Evolutionary conservation across 2,329 filamentous ascomycete genomes (phyloP), one percentile per base, ranked within the genome.

Genomic region (Fusarium foetens): DNA sequence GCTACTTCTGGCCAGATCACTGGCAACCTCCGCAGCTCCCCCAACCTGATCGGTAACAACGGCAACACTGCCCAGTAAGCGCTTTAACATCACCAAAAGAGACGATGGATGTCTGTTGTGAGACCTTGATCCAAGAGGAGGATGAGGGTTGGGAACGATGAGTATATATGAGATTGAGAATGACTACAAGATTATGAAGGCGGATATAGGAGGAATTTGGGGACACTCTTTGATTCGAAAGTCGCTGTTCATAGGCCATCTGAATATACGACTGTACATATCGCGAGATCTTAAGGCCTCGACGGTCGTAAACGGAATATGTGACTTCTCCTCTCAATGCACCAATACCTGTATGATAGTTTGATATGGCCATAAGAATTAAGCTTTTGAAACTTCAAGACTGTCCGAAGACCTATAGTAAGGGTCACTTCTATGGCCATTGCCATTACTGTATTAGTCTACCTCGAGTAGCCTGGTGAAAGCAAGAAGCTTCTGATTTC

Each of bases 41-140:
- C 81, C 71, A 88, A 88, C 81, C 77, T 81, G 68, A 80, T 88
- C 67, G 84, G 80, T 42, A 88, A 86, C 81, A 88, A 89, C 79
- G 84, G 84, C 53, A 79, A 77, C 60, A 58, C 64, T n/a, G 48
- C 58, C n/a, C 76, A 80, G 76, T 76, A 78, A 73, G 39, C 29
- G 29, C 12, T 41, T 35, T n/a, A n/a, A 25, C 10, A 33, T 33
- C 17, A 46, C 3, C 25, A 59, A 19, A 45, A 43, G 46, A 53
- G n/a, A 31, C 29, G 27, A 66, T 45, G 29, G 25, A 42, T 52
- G 62, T 48, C 16, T 52, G 8, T 31, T 43, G 23, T 51, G 49
- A 29, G 46, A 41, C 46, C 25, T 42, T 42, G 27, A 21, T 33
- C 14, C 36, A 70, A 35, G 52, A 45, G 49, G 29, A 48, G 42